Percentiles rank a stretch among this genome's conserved stretches.
Evolutionary conservation across 208 protist species (phyloP).

Genomic region (Phytomonas sp.): DNA sequence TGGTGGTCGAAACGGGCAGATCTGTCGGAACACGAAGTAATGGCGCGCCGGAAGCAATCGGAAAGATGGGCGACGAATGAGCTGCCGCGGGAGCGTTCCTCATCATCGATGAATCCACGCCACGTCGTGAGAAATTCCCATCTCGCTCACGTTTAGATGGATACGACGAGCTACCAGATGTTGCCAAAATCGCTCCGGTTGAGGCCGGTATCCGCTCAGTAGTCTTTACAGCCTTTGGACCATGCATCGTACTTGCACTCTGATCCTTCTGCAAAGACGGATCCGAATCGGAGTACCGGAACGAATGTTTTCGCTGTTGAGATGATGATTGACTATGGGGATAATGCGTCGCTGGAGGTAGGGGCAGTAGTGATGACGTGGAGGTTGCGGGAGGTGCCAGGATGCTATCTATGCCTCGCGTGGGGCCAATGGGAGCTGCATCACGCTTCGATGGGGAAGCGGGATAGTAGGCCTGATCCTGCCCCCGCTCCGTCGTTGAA

Average conservation of each 20-base stretch:
- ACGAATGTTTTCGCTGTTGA: background rate
- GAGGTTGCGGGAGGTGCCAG: background rate
- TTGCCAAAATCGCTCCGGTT: background rate
- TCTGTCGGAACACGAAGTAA: slow-evolving; percentile 21
- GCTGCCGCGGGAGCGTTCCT: background rate
- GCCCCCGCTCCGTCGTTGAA: background rate
- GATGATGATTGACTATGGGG: background rate
- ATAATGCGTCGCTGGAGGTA: background rate
- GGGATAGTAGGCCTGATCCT: background rate
- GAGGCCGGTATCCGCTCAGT: background rate
- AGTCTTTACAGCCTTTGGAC: background rate
- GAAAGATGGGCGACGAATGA: background rate
- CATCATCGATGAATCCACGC: background rate
- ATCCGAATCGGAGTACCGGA: background rate
- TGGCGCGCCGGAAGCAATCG: slow-evolving; percentile 10
- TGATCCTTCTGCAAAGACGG: background rate
- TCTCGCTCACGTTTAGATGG: background rate
- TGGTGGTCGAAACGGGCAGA: slow-evolving; percentile 45
- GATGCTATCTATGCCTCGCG: background rate
- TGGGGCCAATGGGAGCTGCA: background rate
- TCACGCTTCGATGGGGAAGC: background rate
- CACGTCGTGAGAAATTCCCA: background rate
- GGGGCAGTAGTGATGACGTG: background rate
- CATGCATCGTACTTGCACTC: background rate
- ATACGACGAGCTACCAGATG: background rate